phyloP scores from a whole-genome alignment of 441 rosid genomes.

The Erodium trifolium region DNA sequence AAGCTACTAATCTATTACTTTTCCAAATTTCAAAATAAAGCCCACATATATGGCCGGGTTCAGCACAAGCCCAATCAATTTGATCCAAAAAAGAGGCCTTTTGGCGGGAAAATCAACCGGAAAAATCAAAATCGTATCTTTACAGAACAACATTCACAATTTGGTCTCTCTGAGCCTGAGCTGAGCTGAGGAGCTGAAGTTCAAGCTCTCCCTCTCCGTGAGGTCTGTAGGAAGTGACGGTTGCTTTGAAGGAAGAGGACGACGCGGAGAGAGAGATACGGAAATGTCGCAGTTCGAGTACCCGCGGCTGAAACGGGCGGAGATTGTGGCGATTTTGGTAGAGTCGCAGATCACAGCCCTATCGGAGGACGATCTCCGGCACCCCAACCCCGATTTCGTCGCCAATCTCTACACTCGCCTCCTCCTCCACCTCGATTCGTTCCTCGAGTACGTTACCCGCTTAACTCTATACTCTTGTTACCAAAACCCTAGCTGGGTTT shows the following conservation, averaged over 20 bases:
- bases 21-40: too few relatives aligned
- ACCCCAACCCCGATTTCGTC: conserved; percentile 46
- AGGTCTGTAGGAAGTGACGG: not conserved
- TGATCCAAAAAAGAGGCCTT: too few relatives aligned
- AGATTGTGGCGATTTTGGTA: conserved; percentile 43
- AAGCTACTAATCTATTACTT: too few relatives aligned
- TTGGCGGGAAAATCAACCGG: too few relatives aligned
- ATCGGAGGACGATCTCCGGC: conserved; percentile 45
- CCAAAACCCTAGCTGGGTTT: not conserved
- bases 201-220: too few relatives aligned
- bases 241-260: not conserved
- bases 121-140: too few relatives aligned
- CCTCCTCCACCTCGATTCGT: conserved; percentile 52
- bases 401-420: conserved; percentile 56
- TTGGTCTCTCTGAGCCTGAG: too few relatives aligned
- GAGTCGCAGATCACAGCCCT: conserved; percentile 51
- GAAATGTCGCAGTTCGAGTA: conserved; percentile 62
- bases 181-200: too few relatives aligned
- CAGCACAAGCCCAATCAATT: too few relatives aligned
- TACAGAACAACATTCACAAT: too few relatives aligned
- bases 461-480: not conserved
- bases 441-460: conserved; percentile 37
- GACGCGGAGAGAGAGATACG: too few relatives aligned
- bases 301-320: conserved; percentile 51
- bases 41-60: too few relatives aligned